Percentiles rank a stretch among this genome's conserved stretches.
These are phyloP conservation scores for Pythium myriotylum DNA, from an alignment of 352 stramenopile species.

Conservation along the genomic window DNA sequence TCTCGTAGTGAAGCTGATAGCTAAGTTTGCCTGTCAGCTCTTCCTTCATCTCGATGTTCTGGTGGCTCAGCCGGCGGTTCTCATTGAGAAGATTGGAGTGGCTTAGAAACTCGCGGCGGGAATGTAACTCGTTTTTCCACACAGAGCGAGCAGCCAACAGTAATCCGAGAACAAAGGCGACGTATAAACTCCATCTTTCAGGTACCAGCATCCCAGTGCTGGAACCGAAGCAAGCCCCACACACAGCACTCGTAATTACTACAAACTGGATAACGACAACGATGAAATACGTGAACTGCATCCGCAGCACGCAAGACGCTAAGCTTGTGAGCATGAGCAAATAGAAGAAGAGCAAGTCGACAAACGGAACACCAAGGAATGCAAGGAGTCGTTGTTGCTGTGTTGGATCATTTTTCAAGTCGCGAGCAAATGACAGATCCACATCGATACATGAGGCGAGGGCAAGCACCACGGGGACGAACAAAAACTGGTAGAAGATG, in stretches of 20 bases:
- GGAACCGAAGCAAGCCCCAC: slow-evolving; percentile 22
- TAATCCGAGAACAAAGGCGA: slow-evolving; percentile 40
- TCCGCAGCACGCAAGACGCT: slow-evolving; percentile 43
- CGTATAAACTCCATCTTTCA: slow-evolving; percentile 33
- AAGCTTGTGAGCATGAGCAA: slow-evolving; percentile 41
- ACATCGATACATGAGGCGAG: slow-evolving; percentile 42
- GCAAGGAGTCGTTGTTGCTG: slow-evolving; percentile 18
- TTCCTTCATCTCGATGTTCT: slow-evolving; percentile 72
- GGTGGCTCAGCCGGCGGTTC: slow-evolving; percentile 58
- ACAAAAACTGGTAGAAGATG: slow-evolving; percentile 46
- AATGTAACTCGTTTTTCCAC: slow-evolving; percentile 48
- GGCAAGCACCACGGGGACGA: slow-evolving; percentile 39
- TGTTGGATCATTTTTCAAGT: slow-evolving; percentile 4
- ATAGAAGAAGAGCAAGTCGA: slow-evolving; percentile 51
- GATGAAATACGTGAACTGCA: slow-evolving; percentile 61
- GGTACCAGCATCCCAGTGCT: slow-evolving; percentile 3
- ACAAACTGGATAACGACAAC: slow-evolving; percentile 44
- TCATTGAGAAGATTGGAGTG: slow-evolving; percentile 59
- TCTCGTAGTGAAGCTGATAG: slow-evolving; percentile 74
- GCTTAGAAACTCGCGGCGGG: slow-evolving; percentile 52
- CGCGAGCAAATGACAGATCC: slow-evolving; percentile 26
- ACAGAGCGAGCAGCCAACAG: slow-evolving; percentile 39
- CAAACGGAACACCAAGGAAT: slow-evolving; percentile 39
- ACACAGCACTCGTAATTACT: slow-evolving; percentile 35
- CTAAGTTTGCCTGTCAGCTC: slow-evolving; percentile 62